phyloP scores from a whole-genome alignment of 139 green algal species.

The Klebsormidium nitens region DNA sequence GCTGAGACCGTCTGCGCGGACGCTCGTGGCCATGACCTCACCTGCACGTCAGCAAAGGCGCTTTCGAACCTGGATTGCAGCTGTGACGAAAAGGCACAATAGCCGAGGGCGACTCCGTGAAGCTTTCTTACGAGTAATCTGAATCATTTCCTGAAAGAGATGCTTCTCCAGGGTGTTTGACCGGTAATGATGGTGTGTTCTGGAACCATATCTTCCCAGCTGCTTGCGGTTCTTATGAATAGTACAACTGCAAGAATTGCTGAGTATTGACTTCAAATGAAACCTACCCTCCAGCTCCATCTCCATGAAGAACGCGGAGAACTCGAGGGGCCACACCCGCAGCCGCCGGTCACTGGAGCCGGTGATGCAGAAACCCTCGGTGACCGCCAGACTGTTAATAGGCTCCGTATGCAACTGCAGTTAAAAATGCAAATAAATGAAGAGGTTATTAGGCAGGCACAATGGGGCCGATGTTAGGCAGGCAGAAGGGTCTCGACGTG shows the following conservation, averaged over 20 bases:
- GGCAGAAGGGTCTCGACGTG: too few relatives aligned
- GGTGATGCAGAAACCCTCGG: slow-evolving; percentile 63
- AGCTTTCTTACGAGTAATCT: too few relatives aligned
- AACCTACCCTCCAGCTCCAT: slow-evolving; percentile 56
- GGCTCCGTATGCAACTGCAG: slow-evolving; percentile 60
- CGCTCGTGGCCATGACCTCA: slow-evolving; percentile 52
- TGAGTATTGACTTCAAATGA: not conserved
- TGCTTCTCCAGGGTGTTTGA: too few relatives aligned
- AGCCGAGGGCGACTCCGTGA: not conserved
- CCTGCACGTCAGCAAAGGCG: too few relatives aligned
- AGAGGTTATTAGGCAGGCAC: too few relatives aligned
- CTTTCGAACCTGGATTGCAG: too few relatives aligned
- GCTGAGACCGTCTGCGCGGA: slow-evolving; percentile 58
- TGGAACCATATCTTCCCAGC: not conserved
- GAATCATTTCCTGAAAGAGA: too few relatives aligned
- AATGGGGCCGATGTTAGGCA: too few relatives aligned
- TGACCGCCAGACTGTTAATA: slow-evolving; percentile 57
- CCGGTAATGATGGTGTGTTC: not conserved
- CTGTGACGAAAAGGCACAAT: not conserved
- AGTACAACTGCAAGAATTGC: not conserved
- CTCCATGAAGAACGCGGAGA: slow-evolving; percentile 67
- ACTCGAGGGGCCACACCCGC: slow-evolving; percentile 72
- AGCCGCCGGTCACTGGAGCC: slow-evolving; percentile 58
- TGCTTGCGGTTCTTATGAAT: not conserved
- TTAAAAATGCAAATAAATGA: too few relatives aligned